Evolutionary conservation across 2,329 filamentous ascomycete species (phyloP), one percentile per base, ranked within the genome.

Genomic region (Fusarium redolens): DNA sequence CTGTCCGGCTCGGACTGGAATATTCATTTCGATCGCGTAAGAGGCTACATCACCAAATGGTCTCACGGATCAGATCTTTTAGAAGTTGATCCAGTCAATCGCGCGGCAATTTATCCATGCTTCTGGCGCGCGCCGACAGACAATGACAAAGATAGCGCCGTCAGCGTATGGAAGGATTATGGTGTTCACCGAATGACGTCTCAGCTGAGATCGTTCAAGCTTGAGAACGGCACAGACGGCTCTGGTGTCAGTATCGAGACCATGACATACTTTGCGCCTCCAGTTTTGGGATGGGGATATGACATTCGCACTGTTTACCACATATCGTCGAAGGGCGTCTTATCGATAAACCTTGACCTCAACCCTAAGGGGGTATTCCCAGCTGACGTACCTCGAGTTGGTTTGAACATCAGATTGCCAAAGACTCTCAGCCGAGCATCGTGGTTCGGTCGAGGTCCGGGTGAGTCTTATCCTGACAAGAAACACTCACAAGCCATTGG

Each of bases 41-140:
- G 64, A 43, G 64, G 64, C 4, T 67, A 67, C 20, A 33, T 66
- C 11, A 66, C 33, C 4, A 60, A 66, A 18, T 67, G 62, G 65
- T 41, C 33, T 3, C 17, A 33, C 7, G 60, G 25, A n/a, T 48
- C 37, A 2, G 65, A 67, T 4, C 35, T 67, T 2, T 1, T 67
- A 1, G 45, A 67, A 17, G 30, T 43, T n/a, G 62, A 67, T 15
- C 12, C 28, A 7, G 18, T 14, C 0, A 67, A 54, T 7, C 33
- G 35, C 0, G 65, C 54, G 0, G 52, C 54, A 5, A 67, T 67
- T 15, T 52, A 61, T 33, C 65, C 65, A 13, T 61, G 52, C n/a
- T 67, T 67, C 10, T 67, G 65, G 65, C 65, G 65, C 2, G 62
- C 65, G 3, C 65, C 65, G 1, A 67, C 65, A 1, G 63, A 67